Evolutionary conservation across 768 basidiomycete species (phyloP), one percentile per base, ranked within the genome.

Genomic region (Porphyrellus cyaneotinctus): DNA sequence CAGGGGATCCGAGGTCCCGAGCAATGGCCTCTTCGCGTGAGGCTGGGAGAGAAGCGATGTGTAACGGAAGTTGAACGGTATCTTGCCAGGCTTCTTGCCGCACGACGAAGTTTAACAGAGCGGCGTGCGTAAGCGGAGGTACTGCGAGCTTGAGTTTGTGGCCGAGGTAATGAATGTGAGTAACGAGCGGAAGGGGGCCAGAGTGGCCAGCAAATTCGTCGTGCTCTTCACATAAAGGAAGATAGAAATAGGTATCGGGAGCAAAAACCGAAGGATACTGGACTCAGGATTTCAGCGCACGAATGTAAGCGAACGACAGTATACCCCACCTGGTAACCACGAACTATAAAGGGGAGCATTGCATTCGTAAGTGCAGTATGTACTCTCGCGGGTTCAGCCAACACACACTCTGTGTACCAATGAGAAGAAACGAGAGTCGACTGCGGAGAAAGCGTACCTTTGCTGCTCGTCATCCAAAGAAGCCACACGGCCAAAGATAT

Each of bases 401-500:
- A 52, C 42, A 75, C 64, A 28, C 60, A 60, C 48, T 66, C 78
- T 78, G 50, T n/a, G 53, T 15, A 18, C 35, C 20, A 32, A 47
- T 71, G 38, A 59, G 52, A 56, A 54, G 33, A 38, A 30, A 47
- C 9, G 43, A 52, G 33, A 36, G 18, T 15, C 30, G 52, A 41
- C 39, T 11, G 31, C 12, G 48, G 26, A 49, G 43, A 49, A 44
- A 33, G 49, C 72, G 58, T 53, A 69, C 79, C 73, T 67, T 64
- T 66, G 47, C 60, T 72, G 43, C 58, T 69, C 10, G 72, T 70
- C 74, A 78, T 71, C 79, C 78, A 80, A 28, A 77, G 60, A 17
- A 80, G 57, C 77, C 77, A 80, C 6, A 75, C 35, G 10, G 71
- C 64, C 18, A 80, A 61, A 13, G 78, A 71, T 31, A 71, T 69